A percentile compares a stretch with the other conserved stretches of the same genome.
Evolutionary conservation across 768 basidiomycete genomes (phyloP).

Genomic region (Flagelloscypha sp.): DNA sequence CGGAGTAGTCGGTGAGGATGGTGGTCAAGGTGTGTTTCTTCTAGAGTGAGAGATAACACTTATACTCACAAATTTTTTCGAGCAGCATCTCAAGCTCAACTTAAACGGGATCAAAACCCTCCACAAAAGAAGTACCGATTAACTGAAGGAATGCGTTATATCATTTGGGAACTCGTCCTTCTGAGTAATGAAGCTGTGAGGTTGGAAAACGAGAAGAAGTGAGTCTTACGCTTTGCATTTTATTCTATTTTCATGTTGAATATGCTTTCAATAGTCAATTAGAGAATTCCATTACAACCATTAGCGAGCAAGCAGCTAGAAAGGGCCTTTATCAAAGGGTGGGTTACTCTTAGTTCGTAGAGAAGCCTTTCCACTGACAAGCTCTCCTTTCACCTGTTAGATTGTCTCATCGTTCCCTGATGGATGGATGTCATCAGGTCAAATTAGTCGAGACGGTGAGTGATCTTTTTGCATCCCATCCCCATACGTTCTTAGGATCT

Average conservation of each 20-base stretch:
- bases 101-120: constrained; percentile 37
- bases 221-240: constrained; percentile 12
- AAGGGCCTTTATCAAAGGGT: constrained; percentile 80
- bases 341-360: constrained; percentile 7
- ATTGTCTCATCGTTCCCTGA: constrained; percentile 77
- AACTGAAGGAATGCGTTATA: constrained; percentile 72
- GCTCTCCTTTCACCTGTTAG: constrained; percentile 19
- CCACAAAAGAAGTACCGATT: constrained; percentile 72
- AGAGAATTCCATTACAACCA: constrained; percentile 61
- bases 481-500: constrained; percentile 1
- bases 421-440: constrained; percentile 80
- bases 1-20: background rate
- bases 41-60: too few species aligned
- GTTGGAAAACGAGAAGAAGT: constrained; percentile 61
- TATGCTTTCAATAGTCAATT: constrained; percentile 28
- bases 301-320: constrained; percentile 74
- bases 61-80: background rate
- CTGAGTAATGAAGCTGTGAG: constrained; percentile 77
- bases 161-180: constrained; percentile 74
- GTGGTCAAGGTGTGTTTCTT: constrained; percentile 3
- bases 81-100: background rate
- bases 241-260: background rate
- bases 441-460: constrained; percentile 81
- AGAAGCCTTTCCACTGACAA: background rate
- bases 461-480: constrained; percentile 1